Evolutionary conservation across 139 green algal species (phyloP).

Genomic region (Micractinium sp.): DNA sequence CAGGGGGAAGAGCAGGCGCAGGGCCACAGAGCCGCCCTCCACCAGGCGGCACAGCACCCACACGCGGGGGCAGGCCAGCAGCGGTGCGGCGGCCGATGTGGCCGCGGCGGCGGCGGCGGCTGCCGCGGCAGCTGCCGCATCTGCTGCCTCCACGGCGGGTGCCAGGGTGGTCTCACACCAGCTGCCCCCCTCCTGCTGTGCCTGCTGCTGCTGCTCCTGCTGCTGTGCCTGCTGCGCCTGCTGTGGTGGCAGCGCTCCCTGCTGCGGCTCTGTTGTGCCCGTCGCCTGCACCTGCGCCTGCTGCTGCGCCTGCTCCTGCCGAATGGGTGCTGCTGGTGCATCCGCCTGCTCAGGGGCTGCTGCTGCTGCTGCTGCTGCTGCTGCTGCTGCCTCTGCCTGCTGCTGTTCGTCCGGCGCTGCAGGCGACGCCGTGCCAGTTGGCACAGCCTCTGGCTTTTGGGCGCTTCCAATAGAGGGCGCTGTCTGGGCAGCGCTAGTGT

Average conservation of each 20-base stretch:
- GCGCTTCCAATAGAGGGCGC: too few species aligned
- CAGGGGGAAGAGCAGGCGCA: slow-evolving; percentile 13
- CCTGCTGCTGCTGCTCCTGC: not conserved
- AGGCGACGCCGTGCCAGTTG: too few species aligned
- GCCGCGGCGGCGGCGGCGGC: not conserved
- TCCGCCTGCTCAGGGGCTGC: not conserved
- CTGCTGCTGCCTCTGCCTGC: not conserved
- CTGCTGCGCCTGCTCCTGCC: not conserved
- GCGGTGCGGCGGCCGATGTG: not conserved
- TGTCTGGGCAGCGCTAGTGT: too few species aligned
- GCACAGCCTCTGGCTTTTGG: too few species aligned
- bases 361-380: not conserved
- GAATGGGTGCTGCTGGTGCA: not conserved
- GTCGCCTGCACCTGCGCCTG: not conserved
- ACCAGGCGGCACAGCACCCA: not conserved
- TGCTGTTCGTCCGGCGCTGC: not conserved
- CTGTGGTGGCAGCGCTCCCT: not conserved
- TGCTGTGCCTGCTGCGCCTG: not conserved
- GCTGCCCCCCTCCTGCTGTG: not conserved
- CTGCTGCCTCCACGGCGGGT: not conserved
- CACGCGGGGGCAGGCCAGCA: not conserved
- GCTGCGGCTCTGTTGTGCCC: not conserved
- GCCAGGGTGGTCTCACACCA: not conserved
- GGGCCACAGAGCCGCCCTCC: not conserved
- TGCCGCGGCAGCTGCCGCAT: not conserved